These are phyloP conservation scores for Spongispora temasekensis DNA, from an alignment of 1,284 basidiomycete species.

Conservation along the genomic window DNA sequence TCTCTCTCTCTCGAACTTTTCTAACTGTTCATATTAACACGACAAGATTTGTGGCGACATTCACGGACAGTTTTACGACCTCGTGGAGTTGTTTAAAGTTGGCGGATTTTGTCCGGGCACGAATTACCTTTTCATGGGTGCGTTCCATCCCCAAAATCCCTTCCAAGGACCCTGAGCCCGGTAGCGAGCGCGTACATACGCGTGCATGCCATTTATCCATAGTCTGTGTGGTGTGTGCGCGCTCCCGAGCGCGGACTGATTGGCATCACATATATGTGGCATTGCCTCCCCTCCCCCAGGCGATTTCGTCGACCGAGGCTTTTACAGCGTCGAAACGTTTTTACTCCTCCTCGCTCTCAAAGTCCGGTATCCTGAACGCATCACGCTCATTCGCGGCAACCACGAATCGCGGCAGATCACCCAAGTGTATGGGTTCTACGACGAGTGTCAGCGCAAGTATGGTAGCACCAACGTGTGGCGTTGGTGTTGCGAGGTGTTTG, in stretches of 20 bases:
- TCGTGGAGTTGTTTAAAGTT: conserved; percentile 95
- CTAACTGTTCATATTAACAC: not conserved
- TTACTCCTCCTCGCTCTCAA: conserved; percentile 93
- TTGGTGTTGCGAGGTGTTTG: conserved; percentile 98
- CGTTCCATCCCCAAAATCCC: conserved; percentile 34
- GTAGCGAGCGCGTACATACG: too few relatives aligned
- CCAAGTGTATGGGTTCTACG: conserved; percentile 99
- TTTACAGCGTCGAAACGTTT: conserved; percentile 98
- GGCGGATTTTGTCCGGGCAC: conserved; percentile 96
- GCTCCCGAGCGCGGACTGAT: conserved; percentile 10
- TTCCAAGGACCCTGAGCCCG: too few relatives aligned
- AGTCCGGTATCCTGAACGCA: conserved; percentile 96
- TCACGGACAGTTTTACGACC: conserved; percentile 97
- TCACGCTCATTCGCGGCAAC: conserved; percentile 97
- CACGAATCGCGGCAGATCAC: conserved; percentile 99
- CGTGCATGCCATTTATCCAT: too few relatives aligned
- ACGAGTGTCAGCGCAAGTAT: conserved; percentile 97
- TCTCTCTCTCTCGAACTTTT: too few relatives aligned
- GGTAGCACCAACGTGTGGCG: conserved; percentile 96
- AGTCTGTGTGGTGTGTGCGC: too few relatives aligned
- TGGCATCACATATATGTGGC: too few relatives aligned
- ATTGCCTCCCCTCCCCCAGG: conserved; percentile 45
- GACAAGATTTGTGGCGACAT: conserved; percentile 96
- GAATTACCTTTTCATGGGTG: conserved; percentile 98
- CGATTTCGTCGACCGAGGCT: conserved; percentile 96